Conservation (phyloP, 2,329 filamentous ascomycete species). For the Rutstroemia sp. region DNA sequence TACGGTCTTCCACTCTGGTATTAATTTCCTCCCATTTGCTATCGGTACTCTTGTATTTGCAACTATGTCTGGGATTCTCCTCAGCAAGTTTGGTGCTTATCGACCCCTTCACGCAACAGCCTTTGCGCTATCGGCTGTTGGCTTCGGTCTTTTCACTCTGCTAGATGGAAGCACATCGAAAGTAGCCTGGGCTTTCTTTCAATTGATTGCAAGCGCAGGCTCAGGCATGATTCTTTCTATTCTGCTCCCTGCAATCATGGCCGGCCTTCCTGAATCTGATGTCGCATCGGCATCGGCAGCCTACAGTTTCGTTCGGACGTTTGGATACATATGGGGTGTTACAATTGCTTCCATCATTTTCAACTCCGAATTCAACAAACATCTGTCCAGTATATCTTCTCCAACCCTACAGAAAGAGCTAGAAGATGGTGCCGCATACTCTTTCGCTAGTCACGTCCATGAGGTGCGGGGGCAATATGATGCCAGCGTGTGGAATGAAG, state of each 20-base stretch:
- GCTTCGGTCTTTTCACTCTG: constrained; percentile 16
- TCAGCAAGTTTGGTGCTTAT: constrained; percentile 22
- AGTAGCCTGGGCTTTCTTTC: constrained; percentile 35
- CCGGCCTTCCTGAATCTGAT: constrained; percentile 10
- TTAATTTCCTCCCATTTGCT: constrained; percentile 44
- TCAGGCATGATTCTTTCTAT: constrained; percentile 36
- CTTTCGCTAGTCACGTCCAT: background rate
- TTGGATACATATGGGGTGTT: constrained; percentile 11
- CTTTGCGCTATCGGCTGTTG: constrained; percentile 19
- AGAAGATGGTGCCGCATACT: background rate
- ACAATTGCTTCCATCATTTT: background rate
- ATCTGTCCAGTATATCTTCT: background rate
- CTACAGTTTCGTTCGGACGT: constrained; percentile 10
- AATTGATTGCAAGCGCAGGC: constrained; percentile 36
- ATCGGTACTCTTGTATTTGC: constrained; percentile 31
- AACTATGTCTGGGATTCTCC: background rate
- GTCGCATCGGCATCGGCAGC: constrained; percentile 7
- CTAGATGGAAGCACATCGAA: constrained; percentile 33
- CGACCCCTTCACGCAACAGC: constrained; percentile 25
- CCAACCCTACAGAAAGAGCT: background rate
- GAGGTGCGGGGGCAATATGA: background rate
- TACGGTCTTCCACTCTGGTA: constrained; percentile 41
- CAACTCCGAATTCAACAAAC: background rate
- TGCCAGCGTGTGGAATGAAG: background rate
- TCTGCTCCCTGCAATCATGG: constrained; percentile 38